These are phyloP conservation scores for Solanum appendiculatum DNA, from an alignment of 257 asterid genomes.

Conservation along the genomic window DNA sequence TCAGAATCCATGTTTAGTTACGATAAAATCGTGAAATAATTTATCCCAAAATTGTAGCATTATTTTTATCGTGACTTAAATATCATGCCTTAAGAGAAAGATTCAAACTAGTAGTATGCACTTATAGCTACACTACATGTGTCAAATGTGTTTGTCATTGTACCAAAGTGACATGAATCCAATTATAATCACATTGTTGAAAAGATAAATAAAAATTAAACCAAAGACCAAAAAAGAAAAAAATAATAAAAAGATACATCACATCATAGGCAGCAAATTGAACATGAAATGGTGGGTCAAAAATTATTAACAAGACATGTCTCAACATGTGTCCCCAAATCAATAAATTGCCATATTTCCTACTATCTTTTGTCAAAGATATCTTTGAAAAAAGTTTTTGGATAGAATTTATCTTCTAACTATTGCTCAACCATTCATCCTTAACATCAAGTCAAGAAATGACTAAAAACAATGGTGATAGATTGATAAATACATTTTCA, in stretches of 20 bases:
- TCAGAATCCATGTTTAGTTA: neutral
- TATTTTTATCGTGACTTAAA: no score
- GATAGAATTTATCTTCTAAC: neutral
- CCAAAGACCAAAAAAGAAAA: neutral
- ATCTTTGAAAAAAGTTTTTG: neutral
- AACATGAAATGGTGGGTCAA: neutral
- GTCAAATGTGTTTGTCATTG: no score
- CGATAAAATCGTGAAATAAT: no score
- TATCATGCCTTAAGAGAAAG: neutral
- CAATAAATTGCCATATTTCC: neutral
- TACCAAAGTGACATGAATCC: no score
- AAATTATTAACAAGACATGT: neutral
- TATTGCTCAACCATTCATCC: neutral
- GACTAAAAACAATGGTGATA: neutral
- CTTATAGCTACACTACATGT: neutral
- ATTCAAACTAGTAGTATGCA: neutral
- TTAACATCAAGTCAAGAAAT: neutral
- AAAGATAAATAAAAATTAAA: neutral
- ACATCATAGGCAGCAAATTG: neutral
- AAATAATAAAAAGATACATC: neutral
- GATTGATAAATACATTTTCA: neutral
- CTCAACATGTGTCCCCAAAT: neutral
- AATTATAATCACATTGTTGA: neutral
- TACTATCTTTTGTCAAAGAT: neutral
- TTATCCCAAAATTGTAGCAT: accelerated